These are phyloP conservation scores for Penicillium sp. DNA, from an alignment of 2,329 filamentous ascomycete species.

Conservation along the genomic window DNA sequence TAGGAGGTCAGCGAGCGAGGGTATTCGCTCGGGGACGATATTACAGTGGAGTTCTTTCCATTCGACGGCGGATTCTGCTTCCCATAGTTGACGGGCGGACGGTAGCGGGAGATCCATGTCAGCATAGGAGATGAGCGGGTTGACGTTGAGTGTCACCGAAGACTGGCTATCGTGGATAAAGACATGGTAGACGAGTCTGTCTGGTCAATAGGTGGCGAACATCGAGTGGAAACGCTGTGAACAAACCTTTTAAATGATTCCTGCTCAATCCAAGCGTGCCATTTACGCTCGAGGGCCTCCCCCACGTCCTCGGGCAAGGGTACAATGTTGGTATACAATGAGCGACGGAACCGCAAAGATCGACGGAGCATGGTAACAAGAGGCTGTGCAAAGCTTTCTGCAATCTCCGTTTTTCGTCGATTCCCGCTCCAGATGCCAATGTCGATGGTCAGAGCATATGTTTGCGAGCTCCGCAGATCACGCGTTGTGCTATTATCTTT, in stretches of 20 bases:
- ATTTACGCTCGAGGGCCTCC: conserved; percentile 64
- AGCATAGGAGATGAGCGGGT: conserved; percentile 69
- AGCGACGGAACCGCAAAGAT: conserved; percentile 63
- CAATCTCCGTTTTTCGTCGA: conserved; percentile 62
- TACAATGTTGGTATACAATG: conserved; percentile 56
- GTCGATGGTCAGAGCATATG: conserved; percentile 55
- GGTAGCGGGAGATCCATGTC: conserved; percentile 71
- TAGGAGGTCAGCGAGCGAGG: conserved; percentile 53
- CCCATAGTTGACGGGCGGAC: conserved; percentile 66
- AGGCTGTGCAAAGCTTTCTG: conserved; percentile 61
- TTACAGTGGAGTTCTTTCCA: conserved; percentile 67
- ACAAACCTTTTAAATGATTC: conserved; percentile 69
- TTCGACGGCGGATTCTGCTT: conserved; percentile 63
- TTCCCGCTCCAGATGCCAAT: conserved; percentile 64
- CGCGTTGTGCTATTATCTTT: conserved; percentile 56
- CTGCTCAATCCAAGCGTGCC: conserved; percentile 65
- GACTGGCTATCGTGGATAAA: conserved; percentile 69
- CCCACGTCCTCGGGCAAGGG: conserved; percentile 61
- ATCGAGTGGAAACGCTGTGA: neutral
- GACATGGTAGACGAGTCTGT: conserved; percentile 63
- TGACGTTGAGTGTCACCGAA: conserved; percentile 69
- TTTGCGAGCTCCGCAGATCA: conserved; percentile 57
- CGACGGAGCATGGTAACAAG: conserved; percentile 61
- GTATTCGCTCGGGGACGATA: conserved; percentile 39
- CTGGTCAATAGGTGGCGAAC: conserved; percentile 12